Evolutionary conservation across 2,329 filamentous ascomycete species (phyloP), one percentile per base, ranked within the genome.

Genomic region (Penicillium sp.): DNA sequence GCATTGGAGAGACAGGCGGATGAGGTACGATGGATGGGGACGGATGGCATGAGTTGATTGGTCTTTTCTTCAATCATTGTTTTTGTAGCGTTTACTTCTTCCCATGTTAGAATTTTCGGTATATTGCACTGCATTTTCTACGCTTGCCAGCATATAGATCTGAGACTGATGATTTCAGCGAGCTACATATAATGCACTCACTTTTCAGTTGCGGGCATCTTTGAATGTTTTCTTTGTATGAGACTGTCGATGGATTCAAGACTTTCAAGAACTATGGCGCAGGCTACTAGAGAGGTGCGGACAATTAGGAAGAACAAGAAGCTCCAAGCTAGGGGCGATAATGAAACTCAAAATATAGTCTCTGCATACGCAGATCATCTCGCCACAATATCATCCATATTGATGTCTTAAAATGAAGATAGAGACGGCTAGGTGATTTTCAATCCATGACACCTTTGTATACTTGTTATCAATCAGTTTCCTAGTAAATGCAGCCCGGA

Each of bases 1-100:
- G 90, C 90, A 21, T 76, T 96, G 57, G 85, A 90, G 75, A 80
- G 81, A 62, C 91, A 96, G 75, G 91, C 90, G 10, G 86, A 92
- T 70, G 91, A 95, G 73, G 85, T 90, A 57, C 81, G 87, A 63
- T 91, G 90, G 73, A 84, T 93, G 72, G 84, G 84, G 62, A 85
- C 86, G 21, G 56, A 58, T 19, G 48, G 61, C 9, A 50, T 66
- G 57, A 45, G 61, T 19, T 63, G 52, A 60, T 56, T 42, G 7
- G 14, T 37, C 37, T 21, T 24, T 22, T 21, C 31, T 24, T 21
- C n/a, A 33, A 3, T 24, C 14, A n/a, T 50, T 31, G n/a, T 45
- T 44, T 44, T 42, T 24, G 10, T 21, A 43, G n/a, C 35, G 49
- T 42, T 51, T n/a, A 19, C 14, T 42, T 13, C 37, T 49, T 49